Conservation (phyloP, 768 basidiomycete species). For the Lactarius tabidus region DNA sequence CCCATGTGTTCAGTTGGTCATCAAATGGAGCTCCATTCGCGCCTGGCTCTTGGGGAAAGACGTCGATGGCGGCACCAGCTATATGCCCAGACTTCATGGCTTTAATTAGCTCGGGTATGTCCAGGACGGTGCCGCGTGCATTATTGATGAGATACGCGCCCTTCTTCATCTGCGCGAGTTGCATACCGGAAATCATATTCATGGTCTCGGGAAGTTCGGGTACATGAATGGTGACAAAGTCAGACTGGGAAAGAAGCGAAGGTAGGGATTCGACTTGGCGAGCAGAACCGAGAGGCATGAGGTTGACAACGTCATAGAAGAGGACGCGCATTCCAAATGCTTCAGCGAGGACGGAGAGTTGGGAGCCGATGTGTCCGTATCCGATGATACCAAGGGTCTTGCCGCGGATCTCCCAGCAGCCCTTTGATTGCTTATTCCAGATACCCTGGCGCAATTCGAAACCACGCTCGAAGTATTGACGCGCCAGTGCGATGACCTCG, state of each 20-base stretch:
- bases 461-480: slow-evolving; percentile 87
- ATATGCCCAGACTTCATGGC: slow-evolving; percentile 83
- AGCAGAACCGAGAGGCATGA: slow-evolving; percentile 96
- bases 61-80: slow-evolving; percentile 89
- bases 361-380: slow-evolving; percentile 97
- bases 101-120: slow-evolving; percentile 84
- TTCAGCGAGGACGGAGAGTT: slow-evolving; percentile 95
- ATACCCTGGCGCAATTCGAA: slow-evolving; percentile 83
- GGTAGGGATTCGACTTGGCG: slow-evolving; percentile 81
- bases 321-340: slow-evolving; percentile 93
- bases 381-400: slow-evolving; percentile 98
- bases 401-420: slow-evolving; percentile 96
- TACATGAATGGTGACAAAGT: slow-evolving; percentile 95
- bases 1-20: slow-evolving; percentile 84
- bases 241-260: slow-evolving; percentile 69
- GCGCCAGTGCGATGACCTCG: slow-evolving; percentile 90
- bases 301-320: slow-evolving; percentile 91
- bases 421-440: slow-evolving; percentile 99
- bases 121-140: slow-evolving; percentile 91
- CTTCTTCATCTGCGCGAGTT: slow-evolving; percentile 89
- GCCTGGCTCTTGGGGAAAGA: slow-evolving; percentile 91
- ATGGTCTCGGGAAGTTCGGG: slow-evolving; percentile 95
- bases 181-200: slow-evolving; percentile 78
- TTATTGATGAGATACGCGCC: slow-evolving; percentile 98
- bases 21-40: slow-evolving; percentile 89